Base-by-base conservation (phyloP, 2,329 filamentous ascomycete genomes). In the Botrytis sinoallii region DNA sequence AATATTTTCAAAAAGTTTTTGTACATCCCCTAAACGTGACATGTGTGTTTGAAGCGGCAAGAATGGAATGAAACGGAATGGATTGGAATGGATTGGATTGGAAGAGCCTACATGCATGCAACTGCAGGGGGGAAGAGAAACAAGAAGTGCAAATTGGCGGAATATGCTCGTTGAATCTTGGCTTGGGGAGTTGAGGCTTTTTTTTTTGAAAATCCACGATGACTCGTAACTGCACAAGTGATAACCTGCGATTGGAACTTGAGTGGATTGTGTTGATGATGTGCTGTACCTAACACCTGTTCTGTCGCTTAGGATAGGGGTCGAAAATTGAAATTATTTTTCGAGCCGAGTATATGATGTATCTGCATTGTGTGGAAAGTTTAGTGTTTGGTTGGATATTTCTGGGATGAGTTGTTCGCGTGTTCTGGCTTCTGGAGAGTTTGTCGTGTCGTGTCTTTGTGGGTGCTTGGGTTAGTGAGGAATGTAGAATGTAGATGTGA, bases 391-490 rank as follows among this genome's bases (percentile, higher is more conserved):
- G 3, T 55, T n/a, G 14, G 48, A 16, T 8, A 29, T 55, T 55
- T 29, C 14, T 55, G 52, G n/a, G 6, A 8, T 29, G 0, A 8
- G 6, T 55, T 55, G 14, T 29, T 16, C 0, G 8, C 14, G 52
- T 55, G 6, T 55, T 8, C 6, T 29, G 14, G 18, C 14, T 55
- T 29, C n/a, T 29, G n/a, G n/a, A 7, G 25, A 14, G 1, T 1
- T 55, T 55, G 52, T 14, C 5, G n/a, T 32, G n/a, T n/a, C n/a
- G n/a, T n/a, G 52, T 55, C 22, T 55, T 55, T 1, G 3, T 29
- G 16, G 5, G 25, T 55, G 14, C 16, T 4, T 16, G 1, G 12
- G 7, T 55, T 8, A 29, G 18, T 29, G 0, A 1, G 18, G 52
- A 29, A 29, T 55, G 1, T 55, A 18, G 12, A 29, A 29, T 55